Base-by-base conservation (phyloP, 257 asterid genomes). In the Voacanga thouarsii region DNA sequence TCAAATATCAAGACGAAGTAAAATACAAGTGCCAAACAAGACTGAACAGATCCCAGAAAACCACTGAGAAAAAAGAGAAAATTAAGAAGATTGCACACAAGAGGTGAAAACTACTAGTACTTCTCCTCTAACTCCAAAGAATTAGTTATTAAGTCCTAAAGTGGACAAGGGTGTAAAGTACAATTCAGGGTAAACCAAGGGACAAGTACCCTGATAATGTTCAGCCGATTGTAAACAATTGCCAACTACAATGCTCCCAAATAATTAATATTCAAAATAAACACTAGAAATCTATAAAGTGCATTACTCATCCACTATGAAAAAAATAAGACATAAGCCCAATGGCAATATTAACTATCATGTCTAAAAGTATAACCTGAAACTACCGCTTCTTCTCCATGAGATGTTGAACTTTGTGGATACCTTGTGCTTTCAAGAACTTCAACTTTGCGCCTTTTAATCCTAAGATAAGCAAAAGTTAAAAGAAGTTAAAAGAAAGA, bases 401-500 rank as follows among this genome's bases (percentile, higher is more conserved):
- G 79, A 64, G 88, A 82, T 41, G 84, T 83, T 78, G 87, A 72
- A 82, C 88, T 83, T 72, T 51, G 82, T n/a, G 79, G 80, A 79
- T 83, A 80, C 49, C 44, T 71, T 68, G 79, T 49, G 65, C 44
- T 78, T 72, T 88, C 85, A 18, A 71, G 70, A 47, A 76, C 76
- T 81, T 89, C 95, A 84, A 87, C 76, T 85, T 91, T 94, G 80
- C 87, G 93, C 91, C 94, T 89, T 82, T 92, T 94, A 82, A 82
- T 88, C 84, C 98, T 92, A 79, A 71, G n/a, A 56, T 57, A 9
- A 81, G 76, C 26, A 77, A 75, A 67, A 63, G 23, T 53, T 66
- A 41, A 44, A 72, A 59, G 33, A 80, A 67, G 37, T n/a, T 81
- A 26, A 66, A 47, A 60, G 19, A 49, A 12, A 60, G 23, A 12